Percentiles rank a stretch among this genome's conserved stretches.
These are phyloP conservation scores for Talaromyces sp. DNA, from an alignment of 2,329 filamentous ascomycete genomes.

Conservation along the genomic window DNA sequence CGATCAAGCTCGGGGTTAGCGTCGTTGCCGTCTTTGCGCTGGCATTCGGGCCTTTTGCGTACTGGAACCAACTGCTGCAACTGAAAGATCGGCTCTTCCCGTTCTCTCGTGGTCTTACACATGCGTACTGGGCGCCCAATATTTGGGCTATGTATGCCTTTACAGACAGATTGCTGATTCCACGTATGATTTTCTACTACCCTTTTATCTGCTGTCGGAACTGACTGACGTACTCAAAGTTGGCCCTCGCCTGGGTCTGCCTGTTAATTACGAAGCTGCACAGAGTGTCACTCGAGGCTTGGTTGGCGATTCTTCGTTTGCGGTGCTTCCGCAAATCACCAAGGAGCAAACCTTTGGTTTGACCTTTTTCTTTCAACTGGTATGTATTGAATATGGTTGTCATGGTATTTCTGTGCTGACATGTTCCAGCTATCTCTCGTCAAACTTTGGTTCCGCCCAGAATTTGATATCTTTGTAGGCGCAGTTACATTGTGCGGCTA, in stretches of 20 bases:
- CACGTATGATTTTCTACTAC: constrained; percentile 48
- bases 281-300: constrained; percentile 88
- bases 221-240: constrained; percentile 44
- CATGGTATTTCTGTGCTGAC: neutral
- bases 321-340: constrained; percentile 80
- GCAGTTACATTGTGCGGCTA: constrained; percentile 90
- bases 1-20: constrained; percentile 71
- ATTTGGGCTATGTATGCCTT: constrained; percentile 97
- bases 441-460: constrained; percentile 74
- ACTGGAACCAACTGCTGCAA: constrained; percentile 77
- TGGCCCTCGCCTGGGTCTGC: constrained; percentile 72
- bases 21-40: constrained; percentile 65
- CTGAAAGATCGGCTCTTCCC: constrained; percentile 82
- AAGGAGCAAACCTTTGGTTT: constrained; percentile 74
- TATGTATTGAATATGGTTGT: constrained; percentile 26
- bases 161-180: constrained; percentile 74
- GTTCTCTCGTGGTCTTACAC: constrained; percentile 87
- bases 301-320: constrained; percentile 90
- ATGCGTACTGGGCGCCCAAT: constrained; percentile 98
- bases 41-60: constrained; percentile 86
- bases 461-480: constrained; percentile 84
- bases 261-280: constrained; percentile 67
- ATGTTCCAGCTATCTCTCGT: constrained; percentile 59
- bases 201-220: neutral
- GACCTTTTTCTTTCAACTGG: constrained; percentile 74